phyloP scores from a whole-genome alignment of 306 rosid genomes.

The Malus sylvestris region DNA sequence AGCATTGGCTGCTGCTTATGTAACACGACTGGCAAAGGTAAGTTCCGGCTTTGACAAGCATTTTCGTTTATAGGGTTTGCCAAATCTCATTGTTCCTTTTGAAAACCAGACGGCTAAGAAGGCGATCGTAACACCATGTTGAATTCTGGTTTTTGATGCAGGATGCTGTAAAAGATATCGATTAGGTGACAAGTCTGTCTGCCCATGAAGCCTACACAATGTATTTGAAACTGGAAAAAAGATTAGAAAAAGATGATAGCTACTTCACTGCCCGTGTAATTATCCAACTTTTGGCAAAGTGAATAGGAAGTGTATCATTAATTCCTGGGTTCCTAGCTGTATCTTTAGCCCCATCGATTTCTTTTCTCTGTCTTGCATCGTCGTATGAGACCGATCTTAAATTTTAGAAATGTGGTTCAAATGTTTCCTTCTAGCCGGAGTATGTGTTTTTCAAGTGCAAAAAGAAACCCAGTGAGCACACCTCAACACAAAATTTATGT shows the following conservation, averaged over 20 bases:
- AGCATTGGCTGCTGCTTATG: conserved; percentile 81
- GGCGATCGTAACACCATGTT: neutral
- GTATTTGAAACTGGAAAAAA: neutral
- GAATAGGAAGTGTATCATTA: neutral
- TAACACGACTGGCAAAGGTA: conserved; percentile 90
- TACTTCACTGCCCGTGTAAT: conserved; percentile 18
- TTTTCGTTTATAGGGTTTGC: neutral
- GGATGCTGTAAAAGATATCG: conserved; percentile 46
- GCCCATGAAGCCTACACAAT: neutral
- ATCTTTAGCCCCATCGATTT: neutral
- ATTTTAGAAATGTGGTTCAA: no score
- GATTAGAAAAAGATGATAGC: neutral
- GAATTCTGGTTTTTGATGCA: neutral
- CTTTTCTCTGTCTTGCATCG: neutral
- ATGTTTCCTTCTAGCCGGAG: no score
- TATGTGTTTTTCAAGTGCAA: no score
- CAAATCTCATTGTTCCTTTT: neutral
- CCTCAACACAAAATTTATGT: no score
- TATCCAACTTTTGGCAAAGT: conserved; percentile 5
- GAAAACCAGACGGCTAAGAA: neutral
- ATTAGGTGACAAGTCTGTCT: conserved; percentile 17
- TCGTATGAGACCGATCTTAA: no score
- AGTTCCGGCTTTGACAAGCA: neutral
- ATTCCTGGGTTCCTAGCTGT: neutral
- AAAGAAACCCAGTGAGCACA: no score